Percentiles rank a stretch among this genome's conserved stretches.
phyloP scores from a whole-genome alignment of 768 basidiomycete genomes.

The Mycena amicta region DNA sequence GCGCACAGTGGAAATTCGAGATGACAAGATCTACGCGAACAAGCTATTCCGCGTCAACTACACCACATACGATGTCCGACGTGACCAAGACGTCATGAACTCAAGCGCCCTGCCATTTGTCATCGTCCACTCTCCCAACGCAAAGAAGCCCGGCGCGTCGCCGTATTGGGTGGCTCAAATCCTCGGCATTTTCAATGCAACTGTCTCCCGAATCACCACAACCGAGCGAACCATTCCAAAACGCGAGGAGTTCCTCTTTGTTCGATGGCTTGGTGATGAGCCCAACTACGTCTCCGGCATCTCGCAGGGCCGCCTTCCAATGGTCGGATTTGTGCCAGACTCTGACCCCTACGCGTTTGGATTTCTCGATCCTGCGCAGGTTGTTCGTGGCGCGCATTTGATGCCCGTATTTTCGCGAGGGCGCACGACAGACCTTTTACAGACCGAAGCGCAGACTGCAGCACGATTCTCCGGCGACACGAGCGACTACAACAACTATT shows the following conservation, averaged over 20 bases:
- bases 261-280: constrained; percentile 28
- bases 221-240: constrained; percentile 1
- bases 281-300: constrained; percentile 11
- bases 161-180: constrained; percentile 37
- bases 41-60: constrained; percentile 35
- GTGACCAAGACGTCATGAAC: constrained; percentile 33
- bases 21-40: constrained; percentile 27
- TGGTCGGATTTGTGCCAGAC: constrained; percentile 28
- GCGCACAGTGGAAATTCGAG: constrained; percentile 15
- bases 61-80: constrained; percentile 43
- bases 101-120: constrained; percentile 35
- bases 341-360: constrained; percentile 31
- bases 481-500: constrained; percentile 34
- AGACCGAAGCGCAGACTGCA: constrained; percentile 1
- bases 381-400: constrained; percentile 36
- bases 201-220: constrained; percentile 18
- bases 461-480: constrained; percentile 4
- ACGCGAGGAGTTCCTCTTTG: constrained; percentile 31
- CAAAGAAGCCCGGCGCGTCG: constrained; percentile 3
- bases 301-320: constrained; percentile 12
- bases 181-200: constrained; percentile 34
- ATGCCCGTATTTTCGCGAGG: constrained; percentile 35
- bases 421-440: constrained; percentile 18
- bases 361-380: constrained; percentile 36
- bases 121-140: constrained; percentile 28